Evolutionary conservation across 2,329 filamentous ascomycete species (phyloP), one percentile per base, ranked within the genome.

Genomic region (Ustilaginoidea virens): DNA sequence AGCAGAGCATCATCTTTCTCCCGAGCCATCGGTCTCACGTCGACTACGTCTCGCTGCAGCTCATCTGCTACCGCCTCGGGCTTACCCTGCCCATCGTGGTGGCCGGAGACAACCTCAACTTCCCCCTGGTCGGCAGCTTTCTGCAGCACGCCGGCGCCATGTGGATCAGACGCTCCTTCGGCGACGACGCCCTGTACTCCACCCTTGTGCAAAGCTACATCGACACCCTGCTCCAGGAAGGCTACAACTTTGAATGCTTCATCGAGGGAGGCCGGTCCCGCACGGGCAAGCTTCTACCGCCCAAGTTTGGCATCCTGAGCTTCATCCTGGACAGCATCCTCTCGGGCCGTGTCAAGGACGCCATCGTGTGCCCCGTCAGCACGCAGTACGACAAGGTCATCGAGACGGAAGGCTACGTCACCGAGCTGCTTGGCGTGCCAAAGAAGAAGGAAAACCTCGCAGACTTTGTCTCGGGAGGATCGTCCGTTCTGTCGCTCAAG

Each of bases 301-400:
- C 90, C 1, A 96, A 96, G 47, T 96, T 96, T 39, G 90, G 90
- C 7, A 94, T 98, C 34, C 58, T 98, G 17, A 81, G 74, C 44
- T 98, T 94, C 43, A 69, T 96, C 22, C 59, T 98, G 12, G 90
- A 98, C 41, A 92, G 83, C 40, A 65, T 98, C 10, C 58, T 94
- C 5, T 92, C 82, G 0, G 85, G 86, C 1, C 69, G 86, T 5
- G 85, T 93, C 1, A 65, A 92, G 26, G 90, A 98, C 51, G 77
- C 83, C 18, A 80, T 94, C 23, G 83, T 98, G 29, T 93, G 87
- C 42, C 90, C 90, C 0, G 90, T 98, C 25, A 92, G 81, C 51
- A 94, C 86, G 1, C 90, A 98, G 49, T 98, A 98, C 48, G 90
- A 98, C 61, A 98, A 96, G 48, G 90, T 98, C 32, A 92, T 98